Evolutionary conservation across 73 alveolate species (phyloP).

Genomic region (Uronychia setigera): DNA sequence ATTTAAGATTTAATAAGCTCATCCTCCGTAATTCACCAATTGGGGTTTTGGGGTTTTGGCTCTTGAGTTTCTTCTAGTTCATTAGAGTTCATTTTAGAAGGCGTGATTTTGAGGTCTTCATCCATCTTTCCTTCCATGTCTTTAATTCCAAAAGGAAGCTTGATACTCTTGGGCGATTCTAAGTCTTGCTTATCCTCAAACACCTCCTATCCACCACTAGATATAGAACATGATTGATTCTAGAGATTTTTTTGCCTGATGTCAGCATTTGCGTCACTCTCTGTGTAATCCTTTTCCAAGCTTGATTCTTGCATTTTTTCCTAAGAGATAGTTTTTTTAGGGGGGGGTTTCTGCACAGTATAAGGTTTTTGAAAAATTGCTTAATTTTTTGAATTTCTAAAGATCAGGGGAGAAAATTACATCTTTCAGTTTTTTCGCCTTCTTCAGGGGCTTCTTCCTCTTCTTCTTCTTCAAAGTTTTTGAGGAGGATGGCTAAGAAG

Average conservation of each 20-base stretch:
- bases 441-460: not conserved
- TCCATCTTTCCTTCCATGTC: too few relatives aligned
- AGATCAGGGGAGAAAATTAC: not conserved
- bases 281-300: not conserved
- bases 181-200: not conserved
- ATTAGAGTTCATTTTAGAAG: too few relatives aligned
- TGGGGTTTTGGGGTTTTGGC: too few relatives aligned
- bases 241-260: not conserved
- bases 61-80: too few relatives aligned
- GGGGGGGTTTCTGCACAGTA: not conserved
- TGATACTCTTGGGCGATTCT: not conserved
- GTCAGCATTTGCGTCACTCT: not conserved
- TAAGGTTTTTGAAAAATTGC: not conserved
- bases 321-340: too few relatives aligned
- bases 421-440: not conserved
- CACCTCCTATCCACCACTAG: not conserved
- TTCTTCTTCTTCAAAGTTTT: constrained; percentile 33
- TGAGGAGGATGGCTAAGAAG: constrained; percentile 60
- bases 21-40: too few relatives aligned
- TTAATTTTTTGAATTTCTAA: not conserved
- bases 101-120: too few relatives aligned
- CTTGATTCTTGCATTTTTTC: not conserved
- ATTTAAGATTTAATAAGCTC: too few relatives aligned
- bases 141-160: not conserved
- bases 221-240: not conserved